These are phyloP conservation scores for Tolypocladium ovalisporum DNA, from an alignment of 2,329 filamentous ascomycete species.

Conservation along the genomic window DNA sequence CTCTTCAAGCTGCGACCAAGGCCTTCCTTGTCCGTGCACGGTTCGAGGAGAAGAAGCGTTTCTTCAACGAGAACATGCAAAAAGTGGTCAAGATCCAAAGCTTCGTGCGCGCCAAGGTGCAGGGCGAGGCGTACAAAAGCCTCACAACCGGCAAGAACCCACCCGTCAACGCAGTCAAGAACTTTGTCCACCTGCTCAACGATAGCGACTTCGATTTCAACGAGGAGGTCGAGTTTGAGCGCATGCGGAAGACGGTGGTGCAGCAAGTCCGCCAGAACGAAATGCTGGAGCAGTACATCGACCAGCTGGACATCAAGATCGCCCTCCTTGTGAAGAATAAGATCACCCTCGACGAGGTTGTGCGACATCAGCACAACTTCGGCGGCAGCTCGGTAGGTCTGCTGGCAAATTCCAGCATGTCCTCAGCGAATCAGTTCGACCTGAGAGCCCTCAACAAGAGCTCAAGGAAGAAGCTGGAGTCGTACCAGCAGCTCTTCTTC, in stretches of 20 bases:
- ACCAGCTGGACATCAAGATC: constrained; percentile 98
- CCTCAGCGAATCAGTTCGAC: constrained; percentile 86
- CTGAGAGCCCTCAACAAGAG: constrained; percentile 96
- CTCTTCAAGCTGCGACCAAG: constrained; percentile 63
- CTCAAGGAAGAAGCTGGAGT: constrained; percentile 87
- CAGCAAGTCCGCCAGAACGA: constrained; percentile 97
- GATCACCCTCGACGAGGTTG: constrained; percentile 94
- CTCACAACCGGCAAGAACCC: constrained; percentile 94
- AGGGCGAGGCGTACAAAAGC: constrained; percentile 96
- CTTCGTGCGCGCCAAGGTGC: constrained; percentile 86
- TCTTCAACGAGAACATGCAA: constrained; percentile 94
- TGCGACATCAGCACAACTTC: constrained; percentile 93
- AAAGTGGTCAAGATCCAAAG: constrained; percentile 99
- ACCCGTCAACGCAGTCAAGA: constrained; percentile 91
- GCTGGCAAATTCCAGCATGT: constrained; percentile 78
- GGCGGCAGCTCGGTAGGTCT: constrained; percentile 80
- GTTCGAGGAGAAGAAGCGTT: constrained; percentile 77
- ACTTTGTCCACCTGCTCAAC: constrained; percentile 94
- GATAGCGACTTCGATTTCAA: constrained; percentile 99
- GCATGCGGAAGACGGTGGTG: constrained; percentile 88
- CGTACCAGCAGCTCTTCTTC: constrained; percentile 97
- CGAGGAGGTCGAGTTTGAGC: constrained; percentile 94
- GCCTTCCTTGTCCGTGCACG: constrained; percentile 62
- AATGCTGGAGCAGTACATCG: constrained; percentile 93
- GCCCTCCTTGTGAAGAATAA: constrained; percentile 98